Evolutionary conservation across 495 filamentous ascomycete genomes (phyloP), one percentile per base, ranked within the genome.

Genomic region (Aspergillus taichungensis): DNA sequence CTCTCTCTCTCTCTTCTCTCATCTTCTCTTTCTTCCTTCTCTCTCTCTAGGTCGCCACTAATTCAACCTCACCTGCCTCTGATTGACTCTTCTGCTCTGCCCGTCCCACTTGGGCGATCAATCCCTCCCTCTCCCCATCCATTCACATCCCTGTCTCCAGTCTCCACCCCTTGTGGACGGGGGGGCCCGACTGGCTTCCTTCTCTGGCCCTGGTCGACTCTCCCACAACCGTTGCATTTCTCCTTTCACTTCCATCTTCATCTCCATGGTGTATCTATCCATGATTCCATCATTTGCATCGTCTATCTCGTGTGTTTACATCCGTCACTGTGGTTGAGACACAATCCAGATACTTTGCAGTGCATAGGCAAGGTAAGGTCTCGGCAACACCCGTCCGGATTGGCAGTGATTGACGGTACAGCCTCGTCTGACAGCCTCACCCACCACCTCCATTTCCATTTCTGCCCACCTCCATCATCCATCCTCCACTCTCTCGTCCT

Each of bases 401-500:
- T 24, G 18, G 18, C 18, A 24, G 18, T 24, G 18, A 24, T 24
- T 24, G 18, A 24, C 18, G 18, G 18, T 24, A 1, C 18, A 24
- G 18, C 18, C 18, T 24, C 18, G 18, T 24, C 18, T 24, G 18
- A 24, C 18, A 24, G 18, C 18, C 18, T 24, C 18, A 4, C 18
- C 18, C 18, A 24, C 18, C 18, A 2, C 18, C 18, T 24, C 18
- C 18, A 24, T 24, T 24, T 24, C 18, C 18, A 24, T 24, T 24
- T 24, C 18, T 24, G 1, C 18, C 18, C 18, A 24, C 2, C 4
- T 4, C 4, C 18, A 24, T 24, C 18, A 4, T 24, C 18, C 18
- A 24, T 42, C 28, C 3, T 41, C 37, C 34, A 24, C 34, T 31
- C 53, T 52, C 61, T 67, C n/a, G 65, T 63, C 54, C n/a, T n/a